These are phyloP conservation scores for Penicillium sp. DNA, from an alignment of 2,329 filamentous ascomycete genomes.

Conservation along the genomic window DNA sequence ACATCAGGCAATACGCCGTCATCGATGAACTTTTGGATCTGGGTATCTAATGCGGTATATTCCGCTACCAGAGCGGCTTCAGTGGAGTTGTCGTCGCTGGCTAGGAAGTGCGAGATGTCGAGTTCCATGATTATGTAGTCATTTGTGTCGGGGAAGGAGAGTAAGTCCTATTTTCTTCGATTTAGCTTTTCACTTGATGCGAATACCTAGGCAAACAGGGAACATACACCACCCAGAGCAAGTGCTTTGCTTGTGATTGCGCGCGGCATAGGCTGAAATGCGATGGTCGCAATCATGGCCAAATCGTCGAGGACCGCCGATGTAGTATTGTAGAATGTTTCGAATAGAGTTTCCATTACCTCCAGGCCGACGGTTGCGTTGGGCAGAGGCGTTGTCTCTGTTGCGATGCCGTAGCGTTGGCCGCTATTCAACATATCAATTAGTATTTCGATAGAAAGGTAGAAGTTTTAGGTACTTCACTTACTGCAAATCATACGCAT, in stretches of 20 bases:
- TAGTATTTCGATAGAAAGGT: not conserved
- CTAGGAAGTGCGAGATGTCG: constrained; percentile 38
- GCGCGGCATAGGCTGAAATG: constrained; percentile 35
- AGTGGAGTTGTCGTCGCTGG: constrained; percentile 34
- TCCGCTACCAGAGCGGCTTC: constrained; percentile 37
- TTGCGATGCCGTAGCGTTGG: constrained; percentile 39
- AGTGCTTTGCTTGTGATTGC: constrained; percentile 31
- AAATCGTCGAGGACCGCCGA: constrained; percentile 25
- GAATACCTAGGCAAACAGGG: not conserved
- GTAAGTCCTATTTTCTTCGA: constrained; percentile 28
- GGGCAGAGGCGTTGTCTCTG: constrained; percentile 37
- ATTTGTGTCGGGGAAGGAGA: constrained; percentile 36
- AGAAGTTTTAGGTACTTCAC: not conserved
- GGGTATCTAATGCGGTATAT: constrained; percentile 33
- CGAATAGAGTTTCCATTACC: constrained; percentile 29
- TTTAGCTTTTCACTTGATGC: constrained; percentile 2
- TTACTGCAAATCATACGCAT: constrained; percentile 32
- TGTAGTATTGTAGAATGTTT: constrained; percentile 31
- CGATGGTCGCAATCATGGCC: constrained; percentile 29
- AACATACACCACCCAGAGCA: constrained; percentile 33
- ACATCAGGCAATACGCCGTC: constrained; percentile 35
- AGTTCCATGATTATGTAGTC: constrained; percentile 46
- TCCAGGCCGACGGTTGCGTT: constrained; percentile 25
- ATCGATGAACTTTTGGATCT: constrained; percentile 31
- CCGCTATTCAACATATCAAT: constrained; percentile 19